Percentiles rank a stretch among this genome's conserved stretches.
These are phyloP conservation scores for Fusarium denticulatum DNA, from an alignment of 2,329 filamentous ascomycete species.

Conservation along the genomic window DNA sequence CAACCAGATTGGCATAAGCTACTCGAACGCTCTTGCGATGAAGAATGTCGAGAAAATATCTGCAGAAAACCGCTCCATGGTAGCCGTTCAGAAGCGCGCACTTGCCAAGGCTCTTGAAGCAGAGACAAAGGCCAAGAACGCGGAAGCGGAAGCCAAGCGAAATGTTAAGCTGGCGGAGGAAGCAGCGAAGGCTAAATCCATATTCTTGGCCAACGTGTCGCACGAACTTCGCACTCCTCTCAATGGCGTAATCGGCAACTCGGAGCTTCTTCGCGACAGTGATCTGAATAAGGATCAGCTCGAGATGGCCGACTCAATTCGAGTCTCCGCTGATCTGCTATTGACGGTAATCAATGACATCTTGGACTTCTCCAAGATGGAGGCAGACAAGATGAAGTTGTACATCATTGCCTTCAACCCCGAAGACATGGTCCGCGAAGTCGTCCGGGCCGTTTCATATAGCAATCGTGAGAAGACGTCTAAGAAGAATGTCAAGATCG, in stretches of 20 bases:
- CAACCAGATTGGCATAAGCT: conserved; percentile 80
- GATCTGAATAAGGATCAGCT: conserved; percentile 78
- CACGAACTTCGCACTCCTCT: conserved; percentile 85
- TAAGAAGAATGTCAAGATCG: conserved; percentile 69
- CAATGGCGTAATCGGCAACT: conserved; percentile 89
- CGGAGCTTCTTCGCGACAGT: conserved; percentile 82
- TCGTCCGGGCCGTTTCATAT: conserved; percentile 72
- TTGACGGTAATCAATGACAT: conserved; percentile 97
- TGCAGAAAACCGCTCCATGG: conserved; percentile 81
- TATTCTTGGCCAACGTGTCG: conserved; percentile 82
- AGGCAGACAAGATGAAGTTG: conserved; percentile 86
- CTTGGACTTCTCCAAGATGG: conserved; percentile 93
- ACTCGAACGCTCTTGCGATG: conserved; percentile 73
- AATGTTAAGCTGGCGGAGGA: conserved; percentile 86
- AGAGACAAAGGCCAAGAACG: conserved; percentile 79
- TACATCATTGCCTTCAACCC: conserved; percentile 76
- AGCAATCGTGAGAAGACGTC: conserved; percentile 72
- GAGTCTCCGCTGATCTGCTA: conserved; percentile 85
- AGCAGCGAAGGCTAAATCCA: conserved; percentile 83
- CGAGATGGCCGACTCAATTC: conserved; percentile 88
- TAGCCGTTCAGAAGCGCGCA: conserved; percentile 78
- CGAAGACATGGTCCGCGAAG: conserved; percentile 73
- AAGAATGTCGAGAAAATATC: conserved; percentile 81
- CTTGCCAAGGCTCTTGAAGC: conserved; percentile 77
- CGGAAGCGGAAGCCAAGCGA: conserved; percentile 78